Evolutionary conservation across 1,139 yeast species (phyloP), one percentile per base, ranked within the genome.

Genomic region (Blastobotrys ciferrii): DNA sequence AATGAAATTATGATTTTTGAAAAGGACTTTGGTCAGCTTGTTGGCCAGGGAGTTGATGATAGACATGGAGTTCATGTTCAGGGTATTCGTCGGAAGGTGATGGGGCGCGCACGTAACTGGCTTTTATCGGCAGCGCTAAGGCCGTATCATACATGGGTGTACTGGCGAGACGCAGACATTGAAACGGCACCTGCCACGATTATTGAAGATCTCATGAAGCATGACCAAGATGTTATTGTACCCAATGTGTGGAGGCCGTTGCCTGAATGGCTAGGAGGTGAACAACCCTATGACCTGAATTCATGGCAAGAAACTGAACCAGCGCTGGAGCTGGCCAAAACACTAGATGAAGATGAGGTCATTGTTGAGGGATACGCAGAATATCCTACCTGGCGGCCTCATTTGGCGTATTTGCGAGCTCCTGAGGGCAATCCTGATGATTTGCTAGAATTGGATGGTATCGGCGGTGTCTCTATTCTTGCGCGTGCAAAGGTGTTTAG

Each of bases 231-330:
- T 58, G 84, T 82, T 30, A 80, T 81, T 46, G 92, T 87, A 30
- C 96, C 96, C 17, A 87, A 87, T 62, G 94, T 87, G 46, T 87
- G 96, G 96, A 77, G 96, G 60, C 96, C 96, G 1, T 72, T 87
- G 52, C 95, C 95, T 0, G 88, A 83, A 61, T 87, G 94, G 92
- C 74, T 87, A 48, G 94, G 94, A 12, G 81, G 82, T 59, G 91
- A 87, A 64, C 96, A 87, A 68, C 95, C 96, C 1, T 87, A 88
- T 62, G 96, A 87, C 69, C 76, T 88, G 62, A 87, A 87, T 69
- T 85, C 95, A 25, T 87, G 96, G 96, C 89, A 83, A 62, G 96
- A 87, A 68, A 77, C 86, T 46, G 91, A 83, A 53, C 87, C 94
- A 32, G 95, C 92, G 0, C 64, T 86, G 43, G 86, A 84, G 60